Conservation (phyloP, 441 rosid genomes). For the Capsella rubella region DNA sequence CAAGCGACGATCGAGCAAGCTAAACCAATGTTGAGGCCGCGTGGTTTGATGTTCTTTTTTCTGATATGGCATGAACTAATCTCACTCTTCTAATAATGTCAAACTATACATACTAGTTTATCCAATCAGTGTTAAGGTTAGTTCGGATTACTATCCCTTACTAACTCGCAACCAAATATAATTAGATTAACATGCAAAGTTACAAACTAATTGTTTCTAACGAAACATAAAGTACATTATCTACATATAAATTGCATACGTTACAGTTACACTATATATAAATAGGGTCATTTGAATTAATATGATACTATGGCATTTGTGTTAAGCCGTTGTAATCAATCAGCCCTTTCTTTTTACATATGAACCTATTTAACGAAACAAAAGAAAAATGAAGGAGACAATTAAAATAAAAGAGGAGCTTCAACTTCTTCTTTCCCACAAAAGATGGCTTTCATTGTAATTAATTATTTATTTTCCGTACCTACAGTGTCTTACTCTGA, state of each 20-base stretch:
- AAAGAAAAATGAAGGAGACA: not conserved
- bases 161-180: no score
- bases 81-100: no score
- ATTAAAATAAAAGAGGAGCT: constrained; percentile 40
- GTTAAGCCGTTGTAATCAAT: not conserved
- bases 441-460: constrained; percentile 41
- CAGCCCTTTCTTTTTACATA: not conserved
- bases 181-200: no score
- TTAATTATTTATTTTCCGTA: constrained; percentile 39
- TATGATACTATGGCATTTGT: not conserved
- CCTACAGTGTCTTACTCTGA: constrained; percentile 48
- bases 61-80: no score
- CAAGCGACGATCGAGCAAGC: no score
- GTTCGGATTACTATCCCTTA: no score
- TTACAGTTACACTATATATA: not conserved
- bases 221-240: no score
- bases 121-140: no score
- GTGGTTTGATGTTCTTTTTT: no score
- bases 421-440: constrained; percentile 42
- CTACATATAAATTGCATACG: not conserved
- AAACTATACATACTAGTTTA: no score
- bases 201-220: no score
- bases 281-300: not conserved
- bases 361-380: not conserved
- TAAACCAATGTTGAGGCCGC: no score